Conservation (phyloP, 202 grass and related monocot species). For the Schoenoplectus tabernaemontani region DNA sequence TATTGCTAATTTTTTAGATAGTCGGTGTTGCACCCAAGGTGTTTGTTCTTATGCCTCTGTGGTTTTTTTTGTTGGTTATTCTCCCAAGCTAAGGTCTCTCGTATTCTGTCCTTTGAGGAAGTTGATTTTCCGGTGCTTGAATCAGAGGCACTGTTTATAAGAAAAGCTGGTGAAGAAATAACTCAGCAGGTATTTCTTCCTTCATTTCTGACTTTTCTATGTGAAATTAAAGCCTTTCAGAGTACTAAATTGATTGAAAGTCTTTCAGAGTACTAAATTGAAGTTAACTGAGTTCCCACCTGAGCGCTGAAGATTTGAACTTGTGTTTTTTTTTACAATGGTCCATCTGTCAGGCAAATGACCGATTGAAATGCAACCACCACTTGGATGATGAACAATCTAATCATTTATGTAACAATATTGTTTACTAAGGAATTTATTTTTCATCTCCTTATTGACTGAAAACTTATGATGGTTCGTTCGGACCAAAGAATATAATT, state of each 20-base stretch:
- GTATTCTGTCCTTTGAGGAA: constrained; percentile 70
- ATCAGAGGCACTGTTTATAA: constrained; percentile 71
- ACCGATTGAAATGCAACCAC: neutral
- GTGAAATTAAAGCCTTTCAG: neutral
- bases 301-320: neutral
- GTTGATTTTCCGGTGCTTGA: constrained; percentile 89
- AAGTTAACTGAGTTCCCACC: neutral
- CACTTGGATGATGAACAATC: neutral
- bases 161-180: constrained; percentile 78
- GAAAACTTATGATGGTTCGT: neutral
- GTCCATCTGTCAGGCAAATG: neutral
- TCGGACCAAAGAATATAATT: neutral
- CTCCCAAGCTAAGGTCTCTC: constrained; percentile 37
- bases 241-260: neutral
- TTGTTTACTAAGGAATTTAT: neutral
- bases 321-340: too few relatives aligned
- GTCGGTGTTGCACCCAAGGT: constrained; percentile 17
- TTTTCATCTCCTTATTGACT: neutral
- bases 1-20: neutral
- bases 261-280: too few relatives aligned
- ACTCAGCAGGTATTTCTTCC: constrained; percentile 52
- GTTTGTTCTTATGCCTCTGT: constrained; percentile 27
- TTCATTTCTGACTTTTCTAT: neutral
- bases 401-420: neutral
- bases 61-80: neutral